Conservation (phyloP, 1,139 yeast genomes). For the Yamadazyma dushanensis region DNA sequence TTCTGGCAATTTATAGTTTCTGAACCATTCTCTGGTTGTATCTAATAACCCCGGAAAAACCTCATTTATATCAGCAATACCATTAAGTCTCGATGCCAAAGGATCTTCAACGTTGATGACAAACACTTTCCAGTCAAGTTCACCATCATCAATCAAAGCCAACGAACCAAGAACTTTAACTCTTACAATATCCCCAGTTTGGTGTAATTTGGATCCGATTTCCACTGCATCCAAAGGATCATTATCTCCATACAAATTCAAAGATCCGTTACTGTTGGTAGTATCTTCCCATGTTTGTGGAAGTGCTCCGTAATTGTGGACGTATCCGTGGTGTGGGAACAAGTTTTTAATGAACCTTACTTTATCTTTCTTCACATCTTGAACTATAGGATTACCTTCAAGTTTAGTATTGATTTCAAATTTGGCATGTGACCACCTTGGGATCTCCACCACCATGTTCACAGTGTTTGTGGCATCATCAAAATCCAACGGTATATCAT, state of each 20-base stretch:
- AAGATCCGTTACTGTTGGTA: constrained; percentile 58
- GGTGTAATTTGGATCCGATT: constrained; percentile 71
- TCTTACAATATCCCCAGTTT: constrained; percentile 75
- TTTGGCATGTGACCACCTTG: constrained; percentile 90
- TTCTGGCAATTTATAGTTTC: constrained; percentile 87
- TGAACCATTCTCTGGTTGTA: constrained; percentile 88
- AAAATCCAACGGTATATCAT: constrained; percentile 71
- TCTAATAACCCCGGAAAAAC: constrained; percentile 80
- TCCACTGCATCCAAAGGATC: constrained; percentile 93
- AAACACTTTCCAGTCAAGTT: constrained; percentile 90
- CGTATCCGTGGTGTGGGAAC: constrained; percentile 88
- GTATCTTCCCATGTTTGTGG: constrained; percentile 98
- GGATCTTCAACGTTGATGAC: constrained; percentile 78
- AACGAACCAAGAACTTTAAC: constrained; percentile 84
- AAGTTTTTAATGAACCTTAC: constrained; percentile 83
- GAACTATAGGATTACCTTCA: constrained; percentile 77
- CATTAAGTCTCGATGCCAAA: constrained; percentile 67
- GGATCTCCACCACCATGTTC: constrained; percentile 87
- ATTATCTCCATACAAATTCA: constrained; percentile 78
- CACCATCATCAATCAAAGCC: constrained; percentile 90
- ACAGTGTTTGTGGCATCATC: constrained; percentile 65
- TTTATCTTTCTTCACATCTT: constrained; percentile 82
- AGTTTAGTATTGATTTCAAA: constrained; percentile 73
- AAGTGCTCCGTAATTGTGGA: constrained; percentile 91
- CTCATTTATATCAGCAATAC: constrained; percentile 72